phyloP scores from a whole-genome alignment of 1,139 yeast genomes.

The Hyphopichia pseudoburtonii region DNA sequence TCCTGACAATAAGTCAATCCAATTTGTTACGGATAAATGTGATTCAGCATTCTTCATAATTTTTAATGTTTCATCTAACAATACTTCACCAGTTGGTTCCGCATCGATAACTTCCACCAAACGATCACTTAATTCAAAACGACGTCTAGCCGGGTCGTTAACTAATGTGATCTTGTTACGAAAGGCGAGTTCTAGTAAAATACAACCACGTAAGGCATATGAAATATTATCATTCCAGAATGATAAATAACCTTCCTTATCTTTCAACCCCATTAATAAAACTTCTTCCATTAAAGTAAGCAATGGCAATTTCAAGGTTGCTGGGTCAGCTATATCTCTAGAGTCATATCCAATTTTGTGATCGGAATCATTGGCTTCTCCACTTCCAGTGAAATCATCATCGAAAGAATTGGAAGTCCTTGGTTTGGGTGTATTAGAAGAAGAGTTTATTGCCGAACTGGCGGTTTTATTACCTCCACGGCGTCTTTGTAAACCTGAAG shows the following conservation, averaged over 20 bases:
- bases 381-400: slow-evolving; percentile 14
- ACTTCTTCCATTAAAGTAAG: slow-evolving; percentile 97
- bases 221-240: slow-evolving; percentile 98
- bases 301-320: slow-evolving; percentile 57
- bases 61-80: slow-evolving; percentile 89
- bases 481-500: slow-evolving; percentile 36
- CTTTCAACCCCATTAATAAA: slow-evolving; percentile 85
- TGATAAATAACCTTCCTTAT: slow-evolving; percentile 91
- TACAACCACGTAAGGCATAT: slow-evolving; percentile 94
- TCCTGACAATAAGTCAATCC: slow-evolving; percentile 94
- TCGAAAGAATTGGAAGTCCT: slow-evolving; percentile 20
- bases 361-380: slow-evolving; percentile 14
- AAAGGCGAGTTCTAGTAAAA: slow-evolving; percentile 85
- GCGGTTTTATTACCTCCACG: slow-evolving; percentile 37
- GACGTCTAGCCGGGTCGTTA: slow-evolving; percentile 89
- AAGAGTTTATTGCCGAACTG: slow-evolving; percentile 11
- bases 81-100: slow-evolving; percentile 89
- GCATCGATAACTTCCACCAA: slow-evolving; percentile 84
- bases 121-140: slow-evolving; percentile 86
- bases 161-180: slow-evolving; percentile 86
- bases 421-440: slow-evolving; percentile 10
- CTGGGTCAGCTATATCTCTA: slow-evolving; percentile 54
- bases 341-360: slow-evolving; percentile 86
- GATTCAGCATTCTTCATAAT: slow-evolving; percentile 84
- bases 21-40: slow-evolving; percentile 77